Conservation (phyloP, 305 asterid species). For the Caryopteris hybrid region DNA sequence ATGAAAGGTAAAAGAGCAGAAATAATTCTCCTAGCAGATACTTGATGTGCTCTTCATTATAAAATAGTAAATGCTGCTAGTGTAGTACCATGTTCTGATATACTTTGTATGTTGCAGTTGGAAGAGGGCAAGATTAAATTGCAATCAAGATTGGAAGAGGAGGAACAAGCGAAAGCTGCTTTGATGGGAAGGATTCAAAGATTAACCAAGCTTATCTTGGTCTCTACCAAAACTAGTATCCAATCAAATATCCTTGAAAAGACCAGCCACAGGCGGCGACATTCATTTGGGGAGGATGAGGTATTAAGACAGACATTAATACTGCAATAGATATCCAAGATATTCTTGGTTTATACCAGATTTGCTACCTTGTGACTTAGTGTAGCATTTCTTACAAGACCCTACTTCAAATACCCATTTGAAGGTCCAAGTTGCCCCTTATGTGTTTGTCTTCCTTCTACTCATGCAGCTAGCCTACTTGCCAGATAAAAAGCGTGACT, state of each 20-base stretch:
- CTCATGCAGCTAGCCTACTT: slow-evolving; percentile 73
- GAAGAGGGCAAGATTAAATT: slow-evolving; percentile 83
- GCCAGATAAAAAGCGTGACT: slow-evolving; percentile 78
- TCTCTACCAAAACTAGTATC: slow-evolving; percentile 63
- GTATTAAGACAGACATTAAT: slow-evolving; percentile 32
- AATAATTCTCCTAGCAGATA: not conserved
- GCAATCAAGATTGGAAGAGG: slow-evolving; percentile 88
- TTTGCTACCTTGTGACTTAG: slow-evolving; percentile 5
- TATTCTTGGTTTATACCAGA: slow-evolving; percentile 9
- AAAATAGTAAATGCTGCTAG: slow-evolving; percentile 2
- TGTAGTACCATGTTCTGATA: slow-evolving; percentile 16
- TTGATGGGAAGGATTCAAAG: slow-evolving; percentile 90
- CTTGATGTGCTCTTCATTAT: not conserved
- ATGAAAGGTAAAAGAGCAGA: not conserved
- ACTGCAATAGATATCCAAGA: slow-evolving; percentile 10
- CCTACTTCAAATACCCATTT: slow-evolving; percentile 10
- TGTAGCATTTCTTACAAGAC: not conserved
- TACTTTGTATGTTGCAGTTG: slow-evolving; percentile 43
- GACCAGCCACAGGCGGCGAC: slow-evolving; percentile 58
- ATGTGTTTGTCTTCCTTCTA: slow-evolving; percentile 23
- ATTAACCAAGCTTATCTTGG: slow-evolving; percentile 77
- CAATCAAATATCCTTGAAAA: slow-evolving; percentile 46
- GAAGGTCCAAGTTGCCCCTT: slow-evolving; percentile 10
- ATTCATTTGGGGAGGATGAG: slow-evolving; percentile 91
- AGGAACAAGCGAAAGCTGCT: slow-evolving; percentile 89